Evolutionary conservation across 2,329 filamentous ascomycete species (phyloP), one percentile per base, ranked within the genome.

Genomic region (Pyrenophora tritici-repentis): DNA sequence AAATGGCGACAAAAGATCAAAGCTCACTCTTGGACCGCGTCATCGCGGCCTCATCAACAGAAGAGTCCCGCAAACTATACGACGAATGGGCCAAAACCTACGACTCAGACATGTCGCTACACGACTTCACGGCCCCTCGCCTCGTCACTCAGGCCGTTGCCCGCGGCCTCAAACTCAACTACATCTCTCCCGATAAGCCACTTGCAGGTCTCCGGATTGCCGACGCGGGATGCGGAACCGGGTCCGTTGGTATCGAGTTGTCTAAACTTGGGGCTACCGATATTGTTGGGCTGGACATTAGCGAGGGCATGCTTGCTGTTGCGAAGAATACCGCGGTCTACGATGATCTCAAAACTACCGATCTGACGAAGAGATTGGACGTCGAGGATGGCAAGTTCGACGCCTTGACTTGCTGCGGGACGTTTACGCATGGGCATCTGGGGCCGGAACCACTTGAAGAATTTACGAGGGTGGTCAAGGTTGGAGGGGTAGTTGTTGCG

Each of bases 171-270:
- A 61, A 55, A 18, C 40, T 58, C 13, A 60, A 59, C 37, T 49
- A 64, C 32, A 50, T 63, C 22, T 47, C 48, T 4, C 34, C 48
- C 32, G 13, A 24, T 3, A 32, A 47, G 7, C 42, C 59, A 6
- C 35, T 62, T 8, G 51, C 66, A 16, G 58, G 65, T 14, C 62
- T 66, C 6, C 46, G 57, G 2, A 77, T 83, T 47, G 74, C 82
- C 0, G 81, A 84, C 51, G 81, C 81, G 17, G 81, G 81, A n/a
- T 83, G 81, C 50, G 81, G 81, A 3, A 83, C 81, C 0, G 81
- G 81, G 0, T 75, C 82, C 7, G 80, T 82, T 9, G 81, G 80
- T 3, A 64, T 75, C 16, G 76, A 76, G 20, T 75, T 84, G 3
- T 72, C 75, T 17, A 66, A 74, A 32, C 62, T 73, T 26, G 76